phyloP scores from a whole-genome alignment of 2,329 filamentous ascomycete genomes.

The Alternaria triticimaculans region DNA sequence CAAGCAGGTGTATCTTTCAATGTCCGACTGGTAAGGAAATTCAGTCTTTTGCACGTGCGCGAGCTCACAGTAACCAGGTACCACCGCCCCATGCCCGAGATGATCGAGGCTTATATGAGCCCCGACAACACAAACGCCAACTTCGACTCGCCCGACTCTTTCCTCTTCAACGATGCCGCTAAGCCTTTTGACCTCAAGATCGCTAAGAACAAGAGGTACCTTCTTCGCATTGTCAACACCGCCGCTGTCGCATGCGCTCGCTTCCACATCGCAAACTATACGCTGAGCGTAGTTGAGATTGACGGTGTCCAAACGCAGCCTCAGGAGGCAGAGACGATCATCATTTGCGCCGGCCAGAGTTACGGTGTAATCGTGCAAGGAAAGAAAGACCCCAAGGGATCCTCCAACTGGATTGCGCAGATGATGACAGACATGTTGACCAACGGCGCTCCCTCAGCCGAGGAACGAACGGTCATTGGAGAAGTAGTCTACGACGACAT shows the following conservation, averaged over 20 bases:
- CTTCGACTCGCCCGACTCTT: constrained; percentile 8
- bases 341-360: constrained; percentile 39
- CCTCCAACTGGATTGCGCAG: constrained; percentile 64
- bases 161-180: constrained; percentile 12
- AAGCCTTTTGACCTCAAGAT: constrained; percentile 39
- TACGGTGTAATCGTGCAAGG: constrained; percentile 31
- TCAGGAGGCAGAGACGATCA: constrained; percentile 48
- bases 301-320: constrained; percentile 51
- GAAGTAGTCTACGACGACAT: constrained; percentile 12
- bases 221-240: constrained; percentile 69
- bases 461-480: constrained; percentile 23
- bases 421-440: constrained; percentile 62
- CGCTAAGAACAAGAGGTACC: constrained; percentile 63
- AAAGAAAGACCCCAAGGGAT: constrained; percentile 31
- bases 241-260: constrained; percentile 52
- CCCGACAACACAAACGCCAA: constrained; percentile 47
- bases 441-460: constrained; percentile 25
- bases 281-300: constrained; percentile 24
- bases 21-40: constrained; percentile 10
- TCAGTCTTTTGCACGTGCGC: constrained; percentile 21
- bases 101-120: constrained; percentile 53
- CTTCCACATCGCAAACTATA: constrained; percentile 53
- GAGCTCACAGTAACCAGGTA: constrained; percentile 8
- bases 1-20: constrained; percentile 6
- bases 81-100: constrained; percentile 15